phyloP scores from a whole-genome alignment of 768 basidiomycete genomes.

The Scleroderma citrinum region DNA sequence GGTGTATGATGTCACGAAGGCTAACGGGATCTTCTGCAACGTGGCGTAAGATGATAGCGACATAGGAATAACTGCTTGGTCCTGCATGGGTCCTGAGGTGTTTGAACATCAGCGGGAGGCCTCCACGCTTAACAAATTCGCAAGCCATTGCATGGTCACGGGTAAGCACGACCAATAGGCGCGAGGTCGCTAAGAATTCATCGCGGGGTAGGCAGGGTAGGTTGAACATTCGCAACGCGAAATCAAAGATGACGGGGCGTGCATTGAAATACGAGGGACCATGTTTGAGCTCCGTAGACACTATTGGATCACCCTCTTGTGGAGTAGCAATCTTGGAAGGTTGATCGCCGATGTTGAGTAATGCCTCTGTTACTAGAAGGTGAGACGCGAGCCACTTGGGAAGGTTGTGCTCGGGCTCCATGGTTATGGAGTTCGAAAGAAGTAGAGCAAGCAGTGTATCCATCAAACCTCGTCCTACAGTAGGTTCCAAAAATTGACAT shows the following conservation, averaged over 20 bases:
- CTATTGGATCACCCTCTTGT: slow-evolving; percentile 62
- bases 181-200: slow-evolving; percentile 74
- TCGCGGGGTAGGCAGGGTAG: slow-evolving; percentile 64
- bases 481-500: slow-evolving; percentile 51
- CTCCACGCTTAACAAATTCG: slow-evolving; percentile 64
- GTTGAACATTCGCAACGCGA: slow-evolving; percentile 65
- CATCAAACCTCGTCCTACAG: slow-evolving; percentile 56
- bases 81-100: slow-evolving; percentile 55
- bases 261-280: slow-evolving; percentile 62
- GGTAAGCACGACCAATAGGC: slow-evolving; percentile 81
- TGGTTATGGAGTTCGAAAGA: slow-evolving; percentile 46
- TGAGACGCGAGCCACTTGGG: slow-evolving; percentile 89
- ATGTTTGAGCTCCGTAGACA: slow-evolving; percentile 41
- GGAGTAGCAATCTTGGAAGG: slow-evolving; percentile 61
- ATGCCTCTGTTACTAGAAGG: slow-evolving; percentile 78
- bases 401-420: slow-evolving; percentile 45
- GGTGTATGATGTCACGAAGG: slow-evolving; percentile 69
- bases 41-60: slow-evolving; percentile 88
- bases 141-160: slow-evolving; percentile 59
- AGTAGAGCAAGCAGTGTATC: slow-evolving; percentile 63
- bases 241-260: slow-evolving; percentile 64
- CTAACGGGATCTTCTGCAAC: slow-evolving; percentile 70
- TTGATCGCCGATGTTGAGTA: slow-evolving; percentile 72
- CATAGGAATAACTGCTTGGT: slow-evolving; percentile 71
- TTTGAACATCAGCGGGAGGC: slow-evolving; percentile 57